These are phyloP conservation scores for Helicocarpus griseus DNA, from an alignment of 2,329 filamentous ascomycete genomes.

Conservation along the genomic window DNA sequence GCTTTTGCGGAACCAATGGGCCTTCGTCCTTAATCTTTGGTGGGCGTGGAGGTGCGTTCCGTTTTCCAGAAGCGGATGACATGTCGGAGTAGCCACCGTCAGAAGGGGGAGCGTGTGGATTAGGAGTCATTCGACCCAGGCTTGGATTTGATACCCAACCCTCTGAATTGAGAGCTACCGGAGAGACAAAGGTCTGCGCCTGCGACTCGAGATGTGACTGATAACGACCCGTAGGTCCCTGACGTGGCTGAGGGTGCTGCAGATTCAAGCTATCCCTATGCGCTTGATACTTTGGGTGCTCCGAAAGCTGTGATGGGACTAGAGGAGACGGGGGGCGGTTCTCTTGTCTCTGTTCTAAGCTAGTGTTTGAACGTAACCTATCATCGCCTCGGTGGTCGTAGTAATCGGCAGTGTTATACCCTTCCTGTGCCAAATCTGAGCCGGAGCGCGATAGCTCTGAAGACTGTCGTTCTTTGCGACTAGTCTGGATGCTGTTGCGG, in stretches of 20 bases:
- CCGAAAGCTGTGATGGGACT: slow-evolving; percentile 48
- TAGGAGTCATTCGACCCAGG: slow-evolving; percentile 13
- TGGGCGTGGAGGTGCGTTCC: slow-evolving; percentile 38
- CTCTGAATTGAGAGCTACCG: slow-evolving; percentile 34
- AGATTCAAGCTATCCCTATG: slow-evolving; percentile 55
- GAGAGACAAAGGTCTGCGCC: slow-evolving; percentile 43
- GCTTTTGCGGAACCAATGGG: slow-evolving; percentile 47
- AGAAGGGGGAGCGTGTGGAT: slow-evolving; percentile 28
- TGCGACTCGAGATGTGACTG: slow-evolving; percentile 53
- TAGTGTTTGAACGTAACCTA: slow-evolving; percentile 34
- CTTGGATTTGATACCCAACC: slow-evolving; percentile 38
- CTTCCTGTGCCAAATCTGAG: slow-evolving; percentile 61
- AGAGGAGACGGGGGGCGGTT: slow-evolving; percentile 50
- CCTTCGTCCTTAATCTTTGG: slow-evolving; percentile 48
- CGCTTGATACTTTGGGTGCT: slow-evolving; percentile 54
- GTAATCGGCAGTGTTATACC: slow-evolving; percentile 37
- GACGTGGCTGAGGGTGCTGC: slow-evolving; percentile 55
- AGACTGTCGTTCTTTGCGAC: slow-evolving; percentile 52
- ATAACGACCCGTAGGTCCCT: slow-evolving; percentile 52
- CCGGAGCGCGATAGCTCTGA: slow-evolving; percentile 63
- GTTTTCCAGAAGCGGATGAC: slow-evolving; percentile 25
- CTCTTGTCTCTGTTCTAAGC: slow-evolving; percentile 31
- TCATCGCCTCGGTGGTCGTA: slow-evolving; percentile 40
- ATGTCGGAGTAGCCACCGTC: slow-evolving; percentile 37
- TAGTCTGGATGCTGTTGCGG: slow-evolving; percentile 48